phyloP scores from a whole-genome alignment of 2,329 filamentous ascomycete genomes.

The Pezicula neosporulosa region DNA sequence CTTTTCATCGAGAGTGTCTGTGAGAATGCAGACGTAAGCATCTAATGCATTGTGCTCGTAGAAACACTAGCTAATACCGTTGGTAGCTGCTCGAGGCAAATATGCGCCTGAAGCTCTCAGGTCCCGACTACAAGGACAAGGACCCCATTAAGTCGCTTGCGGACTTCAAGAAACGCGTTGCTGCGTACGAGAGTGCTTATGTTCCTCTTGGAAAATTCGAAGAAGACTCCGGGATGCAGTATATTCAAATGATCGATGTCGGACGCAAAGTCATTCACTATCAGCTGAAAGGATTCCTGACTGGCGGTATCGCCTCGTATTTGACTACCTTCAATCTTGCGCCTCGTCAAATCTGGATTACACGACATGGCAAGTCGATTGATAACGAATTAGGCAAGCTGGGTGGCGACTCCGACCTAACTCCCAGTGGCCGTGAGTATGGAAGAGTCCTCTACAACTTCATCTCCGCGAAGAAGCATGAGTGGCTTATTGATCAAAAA shows the following conservation, averaged over 20 bases:
- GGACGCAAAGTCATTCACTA: conserved; percentile 91
- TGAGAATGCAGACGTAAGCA: conserved; percentile 64
- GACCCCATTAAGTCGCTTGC: conserved; percentile 79
- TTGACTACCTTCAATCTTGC: conserved; percentile 95
- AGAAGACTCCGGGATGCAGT: conserved; percentile 86
- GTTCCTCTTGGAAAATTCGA: conserved; percentile 87
- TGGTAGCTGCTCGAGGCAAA: conserved; percentile 78
- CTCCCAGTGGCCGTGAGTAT: conserved; percentile 75
- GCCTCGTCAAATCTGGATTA: conserved; percentile 97
- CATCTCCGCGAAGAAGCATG: conserved; percentile 73
- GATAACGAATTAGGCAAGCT: conserved; percentile 89
- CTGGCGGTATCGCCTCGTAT: conserved; percentile 89
- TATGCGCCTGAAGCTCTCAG: conserved; percentile 94
- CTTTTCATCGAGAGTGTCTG: conserved; percentile 96
- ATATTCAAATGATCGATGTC: conserved; percentile 95
- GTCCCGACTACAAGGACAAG: conserved; percentile 93
- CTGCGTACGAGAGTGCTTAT: conserved; percentile 92
- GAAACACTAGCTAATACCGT: conserved; percentile 6
- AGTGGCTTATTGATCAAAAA: conserved; percentile 81
- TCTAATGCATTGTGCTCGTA: neutral
- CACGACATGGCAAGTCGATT: conserved; percentile 83
- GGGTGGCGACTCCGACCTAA: conserved; percentile 84
- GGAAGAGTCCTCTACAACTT: conserved; percentile 78
- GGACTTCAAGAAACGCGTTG: conserved; percentile 91
- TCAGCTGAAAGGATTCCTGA: conserved; percentile 86